Evolutionary conservation across 768 basidiomycete genomes (phyloP).

Genomic region (Melanogaster broomeanus): DNA sequence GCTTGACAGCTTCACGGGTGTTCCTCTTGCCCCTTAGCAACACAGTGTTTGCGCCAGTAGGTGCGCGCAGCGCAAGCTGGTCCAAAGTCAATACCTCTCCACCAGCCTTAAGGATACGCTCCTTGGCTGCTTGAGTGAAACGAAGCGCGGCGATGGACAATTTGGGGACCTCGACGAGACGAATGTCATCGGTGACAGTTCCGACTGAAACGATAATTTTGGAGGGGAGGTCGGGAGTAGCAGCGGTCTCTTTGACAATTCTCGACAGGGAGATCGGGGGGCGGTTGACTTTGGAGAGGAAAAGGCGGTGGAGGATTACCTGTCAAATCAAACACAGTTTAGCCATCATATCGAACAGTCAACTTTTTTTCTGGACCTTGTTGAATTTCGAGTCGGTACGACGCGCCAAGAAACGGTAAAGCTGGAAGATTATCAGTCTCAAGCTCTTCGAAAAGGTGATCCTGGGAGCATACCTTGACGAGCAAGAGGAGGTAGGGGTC

Average conservation of each 20-base stretch:
- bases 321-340: slow-evolving; percentile 32
- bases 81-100: slow-evolving; percentile 96
- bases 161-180: slow-evolving; percentile 84
- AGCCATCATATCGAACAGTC: slow-evolving; percentile 13
- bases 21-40: slow-evolving; percentile 91
- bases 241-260: slow-evolving; percentile 80
- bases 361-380: slow-evolving; percentile 56
- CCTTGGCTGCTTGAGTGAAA: slow-evolving; percentile 91
- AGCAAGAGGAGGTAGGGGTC: slow-evolving; percentile 98
- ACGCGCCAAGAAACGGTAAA: slow-evolving; percentile 98
- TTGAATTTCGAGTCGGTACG: slow-evolving; percentile 96
- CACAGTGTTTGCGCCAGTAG: slow-evolving; percentile 94
- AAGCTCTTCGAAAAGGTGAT: slow-evolving; percentile 3
- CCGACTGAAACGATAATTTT: slow-evolving; percentile 91
- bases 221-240: slow-evolving; percentile 62
- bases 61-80: slow-evolving; percentile 92
- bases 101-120: slow-evolving; percentile 93
- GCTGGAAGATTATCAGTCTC: slow-evolving; percentile 46
- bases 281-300: slow-evolving; percentile 96
- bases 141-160: slow-evolving; percentile 91
- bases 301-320: slow-evolving; percentile 95
- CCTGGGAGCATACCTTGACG: slow-evolving; percentile 74
- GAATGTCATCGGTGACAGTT: slow-evolving; percentile 94
- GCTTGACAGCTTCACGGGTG: slow-evolving; percentile 92
- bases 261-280: slow-evolving; percentile 94